Evolutionary conservation across 805 yeast genomes (phyloP).

Genomic region (Pichia paraexigua): DNA sequence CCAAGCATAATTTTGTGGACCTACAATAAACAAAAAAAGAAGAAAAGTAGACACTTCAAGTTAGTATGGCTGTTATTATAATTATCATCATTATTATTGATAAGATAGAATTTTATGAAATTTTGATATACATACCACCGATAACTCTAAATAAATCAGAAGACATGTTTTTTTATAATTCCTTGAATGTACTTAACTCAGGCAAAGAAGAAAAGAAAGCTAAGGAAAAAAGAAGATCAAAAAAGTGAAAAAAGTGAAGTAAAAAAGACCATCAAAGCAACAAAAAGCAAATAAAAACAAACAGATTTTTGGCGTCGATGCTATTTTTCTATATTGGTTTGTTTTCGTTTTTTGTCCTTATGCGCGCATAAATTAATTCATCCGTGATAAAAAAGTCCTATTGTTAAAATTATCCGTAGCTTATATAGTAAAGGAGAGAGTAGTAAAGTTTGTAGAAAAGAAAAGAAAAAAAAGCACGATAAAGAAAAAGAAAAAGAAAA

Average conservation of each 20-base stretch:
- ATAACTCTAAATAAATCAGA: constrained; percentile 25
- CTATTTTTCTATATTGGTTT: not conserved
- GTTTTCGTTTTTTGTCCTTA: no score
- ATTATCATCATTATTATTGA: not conserved
- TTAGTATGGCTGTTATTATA: not conserved
- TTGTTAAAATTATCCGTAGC: not conserved
- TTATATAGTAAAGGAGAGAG: not conserved
- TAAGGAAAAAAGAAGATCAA: not conserved
- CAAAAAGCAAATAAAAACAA: no score
- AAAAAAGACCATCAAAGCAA: not conserved
- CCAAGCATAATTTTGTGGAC: constrained; percentile 34
- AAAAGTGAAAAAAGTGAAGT: not conserved
- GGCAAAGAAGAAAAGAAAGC: not conserved
- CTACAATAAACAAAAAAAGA: constrained; percentile 11
- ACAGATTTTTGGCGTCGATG: not conserved
- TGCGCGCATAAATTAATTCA: not conserved
- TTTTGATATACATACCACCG: constrained; percentile 24
- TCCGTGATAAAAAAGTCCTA: not conserved
- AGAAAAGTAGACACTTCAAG: not conserved
- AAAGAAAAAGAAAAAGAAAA: not conserved
- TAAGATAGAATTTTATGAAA: not conserved
- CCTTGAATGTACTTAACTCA: not conserved
- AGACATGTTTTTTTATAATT: constrained; percentile 13
- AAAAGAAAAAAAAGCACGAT: not conserved
- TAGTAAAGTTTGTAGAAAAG: not conserved